Conservation (phyloP, 2,329 filamentous ascomycete genomes). For the Hypoxylon sp. region DNA sequence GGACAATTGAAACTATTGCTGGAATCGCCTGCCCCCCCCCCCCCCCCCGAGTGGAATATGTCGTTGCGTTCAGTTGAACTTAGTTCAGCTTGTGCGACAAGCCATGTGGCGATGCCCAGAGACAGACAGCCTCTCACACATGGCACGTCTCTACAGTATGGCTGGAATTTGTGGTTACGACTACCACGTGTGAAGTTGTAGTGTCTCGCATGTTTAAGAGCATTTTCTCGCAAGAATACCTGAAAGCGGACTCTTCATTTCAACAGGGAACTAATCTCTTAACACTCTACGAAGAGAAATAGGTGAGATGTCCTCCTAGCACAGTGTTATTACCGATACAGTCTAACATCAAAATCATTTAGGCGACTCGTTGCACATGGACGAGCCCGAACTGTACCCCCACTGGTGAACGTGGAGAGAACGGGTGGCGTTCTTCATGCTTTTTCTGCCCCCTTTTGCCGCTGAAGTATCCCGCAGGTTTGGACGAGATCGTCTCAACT, state of each 20-base stretch:
- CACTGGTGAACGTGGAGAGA: constrained; percentile 19
- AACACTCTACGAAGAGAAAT: background rate
- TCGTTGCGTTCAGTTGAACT: background rate
- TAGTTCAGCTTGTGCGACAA: constrained; percentile 14
- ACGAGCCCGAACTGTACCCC: constrained; percentile 27
- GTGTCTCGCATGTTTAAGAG: constrained; percentile 23
- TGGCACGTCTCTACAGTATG: constrained; percentile 2
- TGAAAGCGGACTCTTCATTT: background rate
- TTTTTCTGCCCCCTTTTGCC: constrained; percentile 10
- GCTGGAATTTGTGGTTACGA: background rate
- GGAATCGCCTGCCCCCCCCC: background rate
- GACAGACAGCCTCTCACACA: constrained; percentile 5
- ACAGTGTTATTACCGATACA: background rate
- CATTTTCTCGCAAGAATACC: constrained; percentile 9
- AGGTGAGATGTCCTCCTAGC: background rate
- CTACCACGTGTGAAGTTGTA: constrained; percentile 33
- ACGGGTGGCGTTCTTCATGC: constrained; percentile 19
- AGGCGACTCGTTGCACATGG: constrained; percentile 1
- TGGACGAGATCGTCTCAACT: constrained; percentile 13
- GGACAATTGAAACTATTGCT: background rate
- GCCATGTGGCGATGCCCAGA: constrained; percentile 16
- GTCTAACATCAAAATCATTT: constrained; percentile 2
- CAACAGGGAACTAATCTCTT: background rate
- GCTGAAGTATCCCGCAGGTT: constrained; percentile 9
- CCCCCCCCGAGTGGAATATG: background rate